phyloP scores from a whole-genome alignment of 2,329 filamentous ascomycete genomes.

The Cladophialophora chaetospira region DNA sequence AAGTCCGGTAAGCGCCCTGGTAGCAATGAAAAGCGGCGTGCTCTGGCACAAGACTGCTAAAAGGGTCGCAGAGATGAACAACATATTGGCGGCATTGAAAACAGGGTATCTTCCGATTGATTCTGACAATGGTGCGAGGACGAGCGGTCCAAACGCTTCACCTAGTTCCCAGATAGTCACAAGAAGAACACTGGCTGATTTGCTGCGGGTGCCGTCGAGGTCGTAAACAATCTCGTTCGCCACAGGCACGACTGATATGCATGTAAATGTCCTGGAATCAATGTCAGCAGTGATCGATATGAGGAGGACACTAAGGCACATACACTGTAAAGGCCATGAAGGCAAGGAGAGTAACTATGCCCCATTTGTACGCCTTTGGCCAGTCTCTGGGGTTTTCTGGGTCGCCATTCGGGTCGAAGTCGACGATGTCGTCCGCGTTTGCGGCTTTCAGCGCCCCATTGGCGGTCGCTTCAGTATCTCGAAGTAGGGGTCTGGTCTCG shows the following conservation, averaged over 20 bases:
- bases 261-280: conserved; percentile 57
- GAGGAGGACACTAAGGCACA: not conserved
- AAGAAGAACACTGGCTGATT: conserved; percentile 53
- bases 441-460: not conserved
- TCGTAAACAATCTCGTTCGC: conserved; percentile 56
- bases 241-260: conserved; percentile 58
- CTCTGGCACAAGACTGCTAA: conserved; percentile 44
- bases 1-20: conserved; percentile 48
- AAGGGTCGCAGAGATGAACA: conserved; percentile 49
- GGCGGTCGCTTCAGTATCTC: not conserved
- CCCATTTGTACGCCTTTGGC: conserved; percentile 31
- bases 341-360: conserved; percentile 29
- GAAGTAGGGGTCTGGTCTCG: conserved; percentile 25
- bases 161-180: conserved; percentile 54
- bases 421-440: conserved; percentile 22
- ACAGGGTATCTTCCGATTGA: conserved; percentile 45
- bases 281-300: not conserved
- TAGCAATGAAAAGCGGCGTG: conserved; percentile 44
- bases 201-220: conserved; percentile 42
- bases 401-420: conserved; percentile 32
- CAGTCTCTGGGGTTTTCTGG: conserved; percentile 34
- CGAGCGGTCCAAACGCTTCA: conserved; percentile 49
- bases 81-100: conserved; percentile 44
- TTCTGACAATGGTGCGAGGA: conserved; percentile 51
- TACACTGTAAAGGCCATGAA: conserved; percentile 33